Evolutionary conservation across 257 asterid species (phyloP).

Genomic region (Nicotiana tabacum): DNA sequence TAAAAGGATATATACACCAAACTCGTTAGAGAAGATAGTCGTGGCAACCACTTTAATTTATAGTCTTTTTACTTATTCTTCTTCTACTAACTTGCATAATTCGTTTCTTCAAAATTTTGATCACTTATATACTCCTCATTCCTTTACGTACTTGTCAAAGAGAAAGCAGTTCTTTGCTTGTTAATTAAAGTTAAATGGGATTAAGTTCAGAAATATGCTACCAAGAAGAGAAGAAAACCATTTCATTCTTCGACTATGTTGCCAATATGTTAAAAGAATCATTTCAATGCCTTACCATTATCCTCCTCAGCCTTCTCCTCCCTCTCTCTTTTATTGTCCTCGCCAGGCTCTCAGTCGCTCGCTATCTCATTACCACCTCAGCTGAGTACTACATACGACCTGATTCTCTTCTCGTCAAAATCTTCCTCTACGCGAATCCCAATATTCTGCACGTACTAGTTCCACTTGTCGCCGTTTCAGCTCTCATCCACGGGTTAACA

Average conservation of each 20-base stretch:
- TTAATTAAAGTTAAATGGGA: neutral
- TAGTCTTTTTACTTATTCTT: neutral
- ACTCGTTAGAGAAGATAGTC: neutral
- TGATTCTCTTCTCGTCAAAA: conserved; percentile 15
- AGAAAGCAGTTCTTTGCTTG: neutral
- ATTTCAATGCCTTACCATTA: conserved; percentile 41
- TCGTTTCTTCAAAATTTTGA: neutral
- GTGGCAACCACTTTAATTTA: neutral
- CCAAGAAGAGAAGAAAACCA: neutral
- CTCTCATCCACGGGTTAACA: conserved; percentile 41
- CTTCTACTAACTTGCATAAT: neutral
- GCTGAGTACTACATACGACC: conserved; percentile 9
- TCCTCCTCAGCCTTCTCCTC: conserved; percentile 70
- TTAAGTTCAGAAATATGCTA: neutral
- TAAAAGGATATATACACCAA: neutral
- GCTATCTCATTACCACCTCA: conserved; percentile 19
- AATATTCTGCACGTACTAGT: conserved; percentile 38
- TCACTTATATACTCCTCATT: neutral
- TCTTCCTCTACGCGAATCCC: conserved; percentile 34
- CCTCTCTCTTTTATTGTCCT: conserved; percentile 75
- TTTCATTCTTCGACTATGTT: neutral
- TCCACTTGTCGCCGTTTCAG: conserved; percentile 29
- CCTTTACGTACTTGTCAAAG: neutral
- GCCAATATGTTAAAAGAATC: conserved; percentile 12
- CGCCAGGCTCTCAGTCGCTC: conserved; percentile 52